Base-by-base conservation (phyloP, 345 rosid genomes). In the Laguncularia racemosa region DNA sequence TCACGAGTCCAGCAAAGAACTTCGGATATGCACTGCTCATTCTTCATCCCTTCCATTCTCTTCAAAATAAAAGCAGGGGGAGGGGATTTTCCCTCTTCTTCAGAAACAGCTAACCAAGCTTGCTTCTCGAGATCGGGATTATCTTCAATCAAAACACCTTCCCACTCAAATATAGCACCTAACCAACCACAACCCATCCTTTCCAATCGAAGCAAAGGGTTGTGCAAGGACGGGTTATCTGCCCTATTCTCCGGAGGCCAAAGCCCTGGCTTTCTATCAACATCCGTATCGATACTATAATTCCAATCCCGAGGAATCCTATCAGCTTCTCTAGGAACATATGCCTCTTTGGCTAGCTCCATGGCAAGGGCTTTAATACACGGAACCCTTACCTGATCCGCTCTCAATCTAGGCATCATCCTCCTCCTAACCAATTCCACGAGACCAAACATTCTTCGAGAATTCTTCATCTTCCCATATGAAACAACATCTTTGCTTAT, bases 171-270 rank as follows among this genome's bases (percentile, higher is more conserved):
- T 60, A 93, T 93, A 9, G 91, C 99, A 68, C 95, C 96, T 53
- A 93, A 69, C 99, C 99, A 93, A 62, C 99, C 95, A 40, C 96
- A 89, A 21, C 99, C 97, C 99, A 93, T 83, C 67, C 89, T 82
- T 74, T 93, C 96, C 49, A 81, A 96, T 63, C 99, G 79, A 53
- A 89, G 89, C 68, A 85, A 57, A 13, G 99, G 99, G 66, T 93
- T 93, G 48, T 84, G 96, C 61, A 89, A 59, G 0, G 95, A 78
- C 43, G 96, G 80, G 49, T 87, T 82, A 59, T 89, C 99, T 0
- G 92, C 99, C 74, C 76, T 79, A 71, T 89, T 93, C 67, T 79
- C 84, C 0, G 92, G 97, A 3, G 99, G 96, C 97, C 96, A 87
- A 45, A 80, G 54, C 16, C 82, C 77, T 0, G 89, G 85, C 55